phyloP scores from a whole-genome alignment of 1,284 basidiomycete genomes.

The Pyrrhoderma noxium region DNA sequence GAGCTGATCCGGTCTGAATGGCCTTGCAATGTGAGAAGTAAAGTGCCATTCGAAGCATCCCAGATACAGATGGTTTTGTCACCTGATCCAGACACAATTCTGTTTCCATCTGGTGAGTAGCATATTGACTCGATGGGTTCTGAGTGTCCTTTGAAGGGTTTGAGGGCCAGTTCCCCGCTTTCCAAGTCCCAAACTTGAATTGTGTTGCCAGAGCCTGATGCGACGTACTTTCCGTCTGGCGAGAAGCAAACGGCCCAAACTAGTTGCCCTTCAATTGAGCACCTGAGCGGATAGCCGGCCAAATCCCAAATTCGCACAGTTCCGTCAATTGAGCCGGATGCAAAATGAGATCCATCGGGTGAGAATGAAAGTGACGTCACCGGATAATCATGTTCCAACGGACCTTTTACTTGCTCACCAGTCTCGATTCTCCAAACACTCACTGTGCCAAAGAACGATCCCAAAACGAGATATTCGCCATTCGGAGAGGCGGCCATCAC shows the following conservation, averaged over 20 bases:
- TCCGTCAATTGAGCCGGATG: not conserved
- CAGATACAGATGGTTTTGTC: not conserved
- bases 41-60: not conserved
- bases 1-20: too few species aligned
- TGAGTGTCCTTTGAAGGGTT: too few species aligned
- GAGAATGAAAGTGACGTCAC: not conserved
- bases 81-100: not conserved
- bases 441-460: not conserved
- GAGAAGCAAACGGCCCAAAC: not conserved
- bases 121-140: not conserved
- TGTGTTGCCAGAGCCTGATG: not conserved
- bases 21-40: too few species aligned
- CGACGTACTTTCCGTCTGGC: too few species aligned
- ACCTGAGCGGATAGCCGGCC: too few species aligned
- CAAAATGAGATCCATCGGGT: not conserved
- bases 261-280: too few species aligned
- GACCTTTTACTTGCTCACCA: not conserved
- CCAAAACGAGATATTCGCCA: not conserved
- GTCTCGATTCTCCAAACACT: not conserved
- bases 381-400: conserved; percentile 24
- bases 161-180: not conserved
- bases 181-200: not conserved
- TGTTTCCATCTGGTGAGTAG: not conserved
- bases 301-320: conserved; percentile 18
- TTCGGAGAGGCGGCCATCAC: conserved; percentile 5